A percentile compares a stretch with the other conserved stretches of the same genome.
Conservation (phyloP, 2,329 filamentous ascomycete species). For the Cladosporium austrohemisphaericum region DNA sequence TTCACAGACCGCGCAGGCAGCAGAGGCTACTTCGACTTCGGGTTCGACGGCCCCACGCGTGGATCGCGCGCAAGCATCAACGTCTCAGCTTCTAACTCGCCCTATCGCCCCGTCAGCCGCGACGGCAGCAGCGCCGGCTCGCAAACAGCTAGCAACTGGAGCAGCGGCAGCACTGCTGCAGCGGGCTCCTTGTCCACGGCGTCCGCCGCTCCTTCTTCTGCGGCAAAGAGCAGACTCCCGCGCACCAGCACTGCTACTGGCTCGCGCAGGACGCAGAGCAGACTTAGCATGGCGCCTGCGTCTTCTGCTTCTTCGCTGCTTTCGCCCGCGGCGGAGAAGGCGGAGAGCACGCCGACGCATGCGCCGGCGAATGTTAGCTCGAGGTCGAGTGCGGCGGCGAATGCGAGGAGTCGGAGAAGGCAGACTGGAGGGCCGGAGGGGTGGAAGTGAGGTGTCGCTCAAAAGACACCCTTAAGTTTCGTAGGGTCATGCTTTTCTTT, state of each 20-base stretch:
- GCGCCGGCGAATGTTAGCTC: slow-evolving; percentile 20
- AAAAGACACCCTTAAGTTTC: too few species aligned
- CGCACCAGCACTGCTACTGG: slow-evolving; percentile 20
- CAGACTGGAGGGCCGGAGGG: slow-evolving; percentile 19
- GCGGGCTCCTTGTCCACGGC: neutral
- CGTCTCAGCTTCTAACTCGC: slow-evolving; percentile 17
- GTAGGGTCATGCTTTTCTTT: too few species aligned
- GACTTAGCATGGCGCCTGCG: slow-evolving; percentile 25
- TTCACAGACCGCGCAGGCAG: slow-evolving; percentile 18
- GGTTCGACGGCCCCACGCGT: slow-evolving; percentile 17
- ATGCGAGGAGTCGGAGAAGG: slow-evolving; percentile 20
- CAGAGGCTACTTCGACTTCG: slow-evolving; percentile 27
- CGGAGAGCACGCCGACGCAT: slow-evolving; percentile 29
- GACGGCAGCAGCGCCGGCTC: slow-evolving; percentile 21
- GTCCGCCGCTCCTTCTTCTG: neutral
- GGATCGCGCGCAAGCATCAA: slow-evolving; percentile 12
- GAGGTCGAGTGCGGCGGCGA: slow-evolving; percentile 17
- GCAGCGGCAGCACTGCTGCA: slow-evolving; percentile 13
- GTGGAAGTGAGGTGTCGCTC: neutral
- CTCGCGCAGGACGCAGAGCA: slow-evolving; percentile 18
- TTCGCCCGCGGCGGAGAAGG: slow-evolving; percentile 14
- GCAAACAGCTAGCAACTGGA: slow-evolving; percentile 2
- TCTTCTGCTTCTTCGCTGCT: neutral
- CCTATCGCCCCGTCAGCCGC: slow-evolving; percentile 28
- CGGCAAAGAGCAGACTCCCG: slow-evolving; percentile 22